Evolutionary conservation across 2,329 filamentous ascomycete genomes (phyloP).

Genomic region (Aspergillus proliferans): DNA sequence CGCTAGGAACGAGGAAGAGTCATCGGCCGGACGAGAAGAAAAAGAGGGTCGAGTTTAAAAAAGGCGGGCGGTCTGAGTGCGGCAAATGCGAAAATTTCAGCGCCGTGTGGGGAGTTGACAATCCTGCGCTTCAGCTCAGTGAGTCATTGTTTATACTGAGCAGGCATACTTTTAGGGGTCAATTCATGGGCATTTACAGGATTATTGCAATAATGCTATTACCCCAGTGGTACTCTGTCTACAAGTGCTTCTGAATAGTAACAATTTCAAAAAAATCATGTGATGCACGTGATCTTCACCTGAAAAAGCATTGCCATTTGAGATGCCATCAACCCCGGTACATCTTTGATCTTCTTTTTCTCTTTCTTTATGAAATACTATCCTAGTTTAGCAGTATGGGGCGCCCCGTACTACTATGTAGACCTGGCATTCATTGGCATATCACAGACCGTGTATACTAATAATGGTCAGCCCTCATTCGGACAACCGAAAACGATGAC

Average conservation of each 20-base stretch:
- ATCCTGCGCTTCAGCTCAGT: too few relatives aligned
- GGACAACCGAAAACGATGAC: background rate
- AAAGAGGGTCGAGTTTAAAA: constrained; percentile 21
- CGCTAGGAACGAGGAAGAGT: constrained; percentile 22
- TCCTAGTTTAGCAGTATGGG: background rate
- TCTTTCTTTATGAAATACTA: background rate
- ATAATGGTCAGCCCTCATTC: background rate
- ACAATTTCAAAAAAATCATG: background rate
- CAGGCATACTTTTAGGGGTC: too few relatives aligned
- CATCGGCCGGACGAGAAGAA: constrained; percentile 14
- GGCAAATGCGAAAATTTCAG: constrained; percentile 25
- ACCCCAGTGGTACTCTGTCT: background rate
- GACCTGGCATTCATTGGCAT: background rate
- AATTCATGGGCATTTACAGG: too few relatives aligned
- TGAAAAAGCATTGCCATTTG: background rate
- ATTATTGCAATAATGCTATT: too few relatives aligned
- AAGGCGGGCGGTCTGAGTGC: constrained; percentile 25
- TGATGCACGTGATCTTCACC: background rate
- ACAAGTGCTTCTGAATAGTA: background rate
- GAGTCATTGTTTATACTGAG: too few relatives aligned
- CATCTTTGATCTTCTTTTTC: constrained; percentile 4
- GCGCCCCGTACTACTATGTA: background rate
- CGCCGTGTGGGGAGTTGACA: constrained; percentile 14
- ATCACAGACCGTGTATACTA: too few relatives aligned
- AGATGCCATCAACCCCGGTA: background rate